These are phyloP conservation scores for Boletellus ananas DNA, from an alignment of 768 basidiomycete species.

Conservation along the genomic window DNA sequence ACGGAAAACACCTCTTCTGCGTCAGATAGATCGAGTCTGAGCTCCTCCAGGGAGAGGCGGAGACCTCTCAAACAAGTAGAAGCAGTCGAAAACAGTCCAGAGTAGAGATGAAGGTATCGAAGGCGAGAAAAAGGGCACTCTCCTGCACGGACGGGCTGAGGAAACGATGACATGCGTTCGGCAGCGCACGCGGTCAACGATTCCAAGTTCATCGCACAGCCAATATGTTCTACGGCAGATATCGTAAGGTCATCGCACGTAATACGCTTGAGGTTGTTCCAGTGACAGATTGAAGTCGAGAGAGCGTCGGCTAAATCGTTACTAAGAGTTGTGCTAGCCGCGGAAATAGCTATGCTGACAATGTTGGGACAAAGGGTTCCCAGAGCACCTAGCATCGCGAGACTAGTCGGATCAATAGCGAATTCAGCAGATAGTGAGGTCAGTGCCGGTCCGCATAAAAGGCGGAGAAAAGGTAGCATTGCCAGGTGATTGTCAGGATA, in stretches of 20 bases:
- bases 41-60: constrained; percentile 12
- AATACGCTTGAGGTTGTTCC: constrained; percentile 16
- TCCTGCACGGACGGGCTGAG: background rate
- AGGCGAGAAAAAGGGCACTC: constrained; percentile 8
- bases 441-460: constrained; percentile 23
- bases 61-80: constrained; percentile 7
- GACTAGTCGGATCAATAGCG: constrained; percentile 13
- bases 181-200: constrained; percentile 17
- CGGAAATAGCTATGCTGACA: constrained; percentile 15
- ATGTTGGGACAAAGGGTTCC: constrained; percentile 19
- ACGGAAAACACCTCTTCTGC: constrained; percentile 8
- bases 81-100: constrained; percentile 9
- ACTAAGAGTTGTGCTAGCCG: constrained; percentile 3
- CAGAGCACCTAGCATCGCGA: constrained; percentile 10
- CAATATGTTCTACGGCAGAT: constrained; percentile 18
- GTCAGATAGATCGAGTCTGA: constrained; percentile 22
- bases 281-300: constrained; percentile 17
- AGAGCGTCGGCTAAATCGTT: constrained; percentile 12
- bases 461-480: constrained; percentile 20
- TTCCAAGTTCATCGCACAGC: constrained; percentile 7
- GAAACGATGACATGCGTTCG: constrained; percentile 7
- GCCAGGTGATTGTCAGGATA: constrained; percentile 17
- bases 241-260: constrained; percentile 21
- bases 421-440: constrained; percentile 19
- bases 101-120: constrained; percentile 19